These are phyloP conservation scores for Sarocladiaceae sp. DNA, from an alignment of 2,329 filamentous ascomycete genomes.

Conservation along the genomic window DNA sequence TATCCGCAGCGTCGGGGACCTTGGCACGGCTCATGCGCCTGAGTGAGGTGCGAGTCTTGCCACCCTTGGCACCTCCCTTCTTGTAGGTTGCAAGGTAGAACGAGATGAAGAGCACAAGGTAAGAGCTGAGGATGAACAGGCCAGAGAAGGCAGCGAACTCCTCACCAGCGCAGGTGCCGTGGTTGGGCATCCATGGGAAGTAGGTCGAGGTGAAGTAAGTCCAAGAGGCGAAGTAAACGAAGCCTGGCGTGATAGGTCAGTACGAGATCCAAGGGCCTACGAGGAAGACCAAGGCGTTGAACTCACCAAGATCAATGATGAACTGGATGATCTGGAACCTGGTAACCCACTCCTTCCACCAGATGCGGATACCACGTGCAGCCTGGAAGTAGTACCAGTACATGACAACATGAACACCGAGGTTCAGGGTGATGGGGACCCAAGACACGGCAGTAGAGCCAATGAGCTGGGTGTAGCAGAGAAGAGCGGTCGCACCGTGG, in stretches of 20 bases:
- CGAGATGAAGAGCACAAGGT: slow-evolving; percentile 96
- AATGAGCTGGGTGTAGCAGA: slow-evolving; percentile 96
- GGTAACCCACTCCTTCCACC: slow-evolving; percentile 99
- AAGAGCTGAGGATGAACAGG: slow-evolving; percentile 88
- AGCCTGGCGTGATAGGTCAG: slow-evolving; percentile 50
- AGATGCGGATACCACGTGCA: slow-evolving; percentile 89
- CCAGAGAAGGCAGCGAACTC: slow-evolving; percentile 94
- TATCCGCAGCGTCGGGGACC: slow-evolving; percentile 77
- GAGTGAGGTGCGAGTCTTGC: slow-evolving; percentile 74
- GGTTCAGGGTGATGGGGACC: slow-evolving; percentile 89
- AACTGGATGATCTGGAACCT: slow-evolving; percentile 97
- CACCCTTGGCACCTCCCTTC: slow-evolving; percentile 69
- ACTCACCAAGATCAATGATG: slow-evolving; percentile 87
- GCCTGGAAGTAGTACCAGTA: slow-evolving; percentile 99
- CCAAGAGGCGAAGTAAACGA: slow-evolving; percentile 99
- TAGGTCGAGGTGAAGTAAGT: slow-evolving; percentile 95
- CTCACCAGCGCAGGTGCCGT: slow-evolving; percentile 86
- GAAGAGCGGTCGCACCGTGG: slow-evolving; percentile 91
- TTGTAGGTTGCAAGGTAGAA: slow-evolving; percentile 98
- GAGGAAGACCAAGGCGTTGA: slow-evolving; percentile 13
- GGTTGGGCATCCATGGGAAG: slow-evolving; percentile 79
- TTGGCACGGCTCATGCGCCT: slow-evolving; percentile 62
- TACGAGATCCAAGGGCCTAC: background rate
- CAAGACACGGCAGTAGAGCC: slow-evolving; percentile 91
- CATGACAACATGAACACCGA: slow-evolving; percentile 96